Conservation (phyloP, 768 basidiomycete genomes). For the Daedaleopsis sinensis region DNA sequence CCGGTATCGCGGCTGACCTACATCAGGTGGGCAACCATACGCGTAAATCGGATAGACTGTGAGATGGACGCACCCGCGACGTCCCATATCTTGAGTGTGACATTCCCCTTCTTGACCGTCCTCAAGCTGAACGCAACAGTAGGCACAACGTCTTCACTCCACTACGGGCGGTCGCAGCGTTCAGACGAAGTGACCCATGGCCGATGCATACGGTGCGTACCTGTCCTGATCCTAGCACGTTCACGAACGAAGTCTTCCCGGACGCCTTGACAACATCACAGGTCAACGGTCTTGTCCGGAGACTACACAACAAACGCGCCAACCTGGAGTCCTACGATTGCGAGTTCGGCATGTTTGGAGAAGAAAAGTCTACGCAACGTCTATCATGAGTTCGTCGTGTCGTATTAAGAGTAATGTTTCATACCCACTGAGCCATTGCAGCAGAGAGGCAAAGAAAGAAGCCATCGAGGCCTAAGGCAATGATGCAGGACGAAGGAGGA, state of each 20-base stretch:
- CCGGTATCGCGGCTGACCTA: slow-evolving; percentile 90
- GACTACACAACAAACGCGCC: not conserved
- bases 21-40: slow-evolving; percentile 14
- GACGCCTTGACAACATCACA: slow-evolving; percentile 61
- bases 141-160: slow-evolving; percentile 96
- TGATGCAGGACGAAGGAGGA: not conserved
- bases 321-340: slow-evolving; percentile 90
- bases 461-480: slow-evolving; percentile 20
- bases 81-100: slow-evolving; percentile 94
- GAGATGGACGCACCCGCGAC: slow-evolving; percentile 68
- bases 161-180: slow-evolving; percentile 45
- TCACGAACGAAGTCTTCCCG: slow-evolving; percentile 94
- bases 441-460: slow-evolving; percentile 50
- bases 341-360: slow-evolving; percentile 84
- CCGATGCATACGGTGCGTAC: slow-evolving; percentile 34
- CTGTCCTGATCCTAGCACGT: slow-evolving; percentile 87
- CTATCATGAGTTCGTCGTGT: not conserved
- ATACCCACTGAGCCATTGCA: slow-evolving; percentile 60
- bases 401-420: slow-evolving; percentile 14
- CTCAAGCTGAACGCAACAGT: slow-evolving; percentile 93
- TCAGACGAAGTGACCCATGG: not conserved
- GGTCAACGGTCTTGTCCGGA: not conserved
- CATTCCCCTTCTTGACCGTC: slow-evolving; percentile 86
- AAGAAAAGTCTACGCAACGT: slow-evolving; percentile 68
- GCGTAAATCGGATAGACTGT: not conserved